Evolutionary conservation across 345 rosid species (phyloP), one percentile per base, ranked within the genome.

Genomic region (Rhodomyrtus tomentosa): DNA sequence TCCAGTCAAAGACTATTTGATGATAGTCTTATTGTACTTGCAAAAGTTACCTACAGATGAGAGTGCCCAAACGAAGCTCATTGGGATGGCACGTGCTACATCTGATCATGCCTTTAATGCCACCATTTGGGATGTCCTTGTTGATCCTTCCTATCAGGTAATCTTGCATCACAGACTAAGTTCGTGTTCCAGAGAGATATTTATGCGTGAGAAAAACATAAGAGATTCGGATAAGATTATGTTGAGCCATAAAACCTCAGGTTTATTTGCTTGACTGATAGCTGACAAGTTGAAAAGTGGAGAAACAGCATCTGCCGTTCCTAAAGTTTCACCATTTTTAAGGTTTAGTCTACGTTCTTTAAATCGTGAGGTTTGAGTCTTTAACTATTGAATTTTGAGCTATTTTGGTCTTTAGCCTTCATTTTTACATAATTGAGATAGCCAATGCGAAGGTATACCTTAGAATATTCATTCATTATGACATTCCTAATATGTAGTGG

Each of bases 1-100:
- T 83, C 83, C 72, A 83, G 86, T 90, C 90, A 88, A 86, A 90
- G 88, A 89, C 87, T 87, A 88, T 89, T 93, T 92, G 89, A 91
- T 93, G 93, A 91, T 92, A 92, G 90, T 93, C 96, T 94, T 95
- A 95, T 95, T 93, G 93, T 93, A 93, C 90, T 91, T 93, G 96
- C 95, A 92, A 93, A 94, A 94, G 98, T 92, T 93, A 89, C 93
- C 94, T 93, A 93, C 98, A 95, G 99, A 94, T 90, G 94, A 94
- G 85, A 88, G 85, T 89, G 92, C 87, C 82, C 89, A 89, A 88
- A 94, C 87, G 92, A 90, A 84, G 90, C 94, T 96, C 76, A 96
- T 96, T 59, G 99, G 99, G 62, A 93, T 96, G 99, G 99, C 99
- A 84, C 99, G 98, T 45, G 99, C 99, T 11, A 96, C 99, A 18